These are phyloP conservation scores for Gossypium stocksii DNA, from an alignment of 345 rosid species.

Conservation along the genomic window DNA sequence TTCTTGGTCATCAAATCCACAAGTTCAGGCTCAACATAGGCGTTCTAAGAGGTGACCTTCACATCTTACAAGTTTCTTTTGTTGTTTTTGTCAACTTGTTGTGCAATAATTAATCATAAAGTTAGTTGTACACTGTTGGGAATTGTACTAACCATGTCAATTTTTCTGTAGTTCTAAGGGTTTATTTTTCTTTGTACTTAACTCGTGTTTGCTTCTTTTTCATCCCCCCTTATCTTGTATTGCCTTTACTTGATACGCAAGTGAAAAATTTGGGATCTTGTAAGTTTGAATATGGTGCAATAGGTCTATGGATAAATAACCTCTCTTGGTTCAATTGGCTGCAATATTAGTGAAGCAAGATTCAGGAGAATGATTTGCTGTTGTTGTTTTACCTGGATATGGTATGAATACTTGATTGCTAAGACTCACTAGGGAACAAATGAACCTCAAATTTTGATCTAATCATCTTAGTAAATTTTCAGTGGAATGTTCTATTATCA, in stretches of 20 bases:
- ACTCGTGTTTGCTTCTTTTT: background rate
- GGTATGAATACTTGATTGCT: no score
- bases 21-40: slow-evolving; percentile 44
- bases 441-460: no score
- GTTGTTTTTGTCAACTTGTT: background rate
- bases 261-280: background rate
- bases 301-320: background rate
- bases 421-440: no score
- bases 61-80: background rate
- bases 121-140: background rate
- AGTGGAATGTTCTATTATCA: no score
- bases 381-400: no score
- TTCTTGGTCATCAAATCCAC: slow-evolving; percentile 26
- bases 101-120: background rate
- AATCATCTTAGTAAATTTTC: no score
- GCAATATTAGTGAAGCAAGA: background rate
- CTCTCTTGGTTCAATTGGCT: background rate
- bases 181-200: background rate
- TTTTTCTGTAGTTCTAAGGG: background rate
- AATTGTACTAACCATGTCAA: background rate
- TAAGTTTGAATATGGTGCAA: background rate
- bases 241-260: background rate
- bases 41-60: slow-evolving; percentile 67
- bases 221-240: background rate
- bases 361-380: no score